phyloP scores from a whole-genome alignment of 176 grass and related monocot species.

The Guadua angustifolia region DNA sequence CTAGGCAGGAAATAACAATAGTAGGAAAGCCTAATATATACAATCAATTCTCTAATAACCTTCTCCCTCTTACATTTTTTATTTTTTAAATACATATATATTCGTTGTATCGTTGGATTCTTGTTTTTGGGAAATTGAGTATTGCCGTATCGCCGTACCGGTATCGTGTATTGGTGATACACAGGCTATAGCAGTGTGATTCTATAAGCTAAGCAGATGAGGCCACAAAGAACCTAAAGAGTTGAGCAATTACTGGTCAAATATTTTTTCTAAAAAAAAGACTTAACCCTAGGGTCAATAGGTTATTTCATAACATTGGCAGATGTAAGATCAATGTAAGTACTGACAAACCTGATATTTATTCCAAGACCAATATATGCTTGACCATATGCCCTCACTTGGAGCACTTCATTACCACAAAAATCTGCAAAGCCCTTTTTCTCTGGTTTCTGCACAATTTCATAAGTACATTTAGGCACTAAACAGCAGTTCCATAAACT shows the following conservation, averaged over 20 bases:
- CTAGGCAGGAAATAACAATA: too few relatives aligned
- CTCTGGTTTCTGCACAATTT: conserved; percentile 57
- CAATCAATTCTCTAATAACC: too few relatives aligned
- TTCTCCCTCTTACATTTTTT: too few relatives aligned
- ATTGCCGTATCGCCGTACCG: too few relatives aligned
- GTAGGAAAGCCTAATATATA: too few relatives aligned
- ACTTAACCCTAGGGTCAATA: conserved; percentile 8
- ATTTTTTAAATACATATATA: too few relatives aligned
- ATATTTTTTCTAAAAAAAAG: conserved; percentile 1
- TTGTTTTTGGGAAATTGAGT: too few relatives aligned
- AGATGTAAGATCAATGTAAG: conserved; percentile 20
- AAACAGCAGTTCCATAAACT: background rate
- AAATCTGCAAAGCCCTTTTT: conserved; percentile 49
- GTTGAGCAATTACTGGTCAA: background rate
- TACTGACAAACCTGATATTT: conserved; percentile 78
- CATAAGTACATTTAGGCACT: conserved; percentile 20
- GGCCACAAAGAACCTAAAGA: background rate
- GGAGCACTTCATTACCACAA: conserved; percentile 88
- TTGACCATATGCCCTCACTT: conserved; percentile 89
- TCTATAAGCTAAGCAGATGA: conserved; percentile 20
- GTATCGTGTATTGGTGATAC: too few relatives aligned
- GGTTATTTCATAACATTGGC: background rate
- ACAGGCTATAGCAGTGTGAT: background rate
- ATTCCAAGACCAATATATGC: conserved; percentile 88
- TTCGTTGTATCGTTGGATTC: too few relatives aligned